Percentiles rank a stretch among this genome's conserved stretches.
Conservation (phyloP, 331 rosid species). For the Prunus yedoensis region DNA sequence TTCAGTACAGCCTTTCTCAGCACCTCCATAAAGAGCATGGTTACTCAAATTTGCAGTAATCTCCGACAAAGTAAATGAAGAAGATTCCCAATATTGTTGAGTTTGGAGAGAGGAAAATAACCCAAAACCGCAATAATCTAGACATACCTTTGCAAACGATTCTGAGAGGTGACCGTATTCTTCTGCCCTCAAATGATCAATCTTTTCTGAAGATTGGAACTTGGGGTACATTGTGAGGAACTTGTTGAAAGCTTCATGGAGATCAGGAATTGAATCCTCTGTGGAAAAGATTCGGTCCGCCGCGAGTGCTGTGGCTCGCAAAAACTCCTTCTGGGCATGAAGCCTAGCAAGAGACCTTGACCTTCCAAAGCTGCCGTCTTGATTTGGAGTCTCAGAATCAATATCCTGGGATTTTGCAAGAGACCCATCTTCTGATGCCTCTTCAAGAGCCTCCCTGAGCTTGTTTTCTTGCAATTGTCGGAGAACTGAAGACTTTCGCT, state of each 20-base stretch:
- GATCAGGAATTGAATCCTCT: slow-evolving; percentile 37
- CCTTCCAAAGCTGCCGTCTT: slow-evolving; percentile 39
- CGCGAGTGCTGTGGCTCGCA: slow-evolving; percentile 46
- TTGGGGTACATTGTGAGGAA: slow-evolving; percentile 59
- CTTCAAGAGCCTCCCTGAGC: slow-evolving; percentile 58
- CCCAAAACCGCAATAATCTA: slow-evolving; percentile 56
- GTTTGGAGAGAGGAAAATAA: slow-evolving; percentile 45
- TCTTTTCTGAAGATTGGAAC: slow-evolving; percentile 41
- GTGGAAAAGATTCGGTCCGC: slow-evolving; percentile 43
- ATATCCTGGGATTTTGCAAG: slow-evolving; percentile 48
- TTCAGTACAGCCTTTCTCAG: slow-evolving; percentile 45
- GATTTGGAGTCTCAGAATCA: slow-evolving; percentile 43
- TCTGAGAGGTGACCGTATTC: slow-evolving; percentile 44
- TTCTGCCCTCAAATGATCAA: slow-evolving; percentile 48
- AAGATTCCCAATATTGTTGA: slow-evolving; percentile 45
- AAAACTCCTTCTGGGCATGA: slow-evolving; percentile 56
- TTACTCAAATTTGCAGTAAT: slow-evolving; percentile 54
- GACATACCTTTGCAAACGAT: slow-evolving; percentile 46
- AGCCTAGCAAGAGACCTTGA: slow-evolving; percentile 55
- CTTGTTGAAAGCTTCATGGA: slow-evolving; percentile 44
- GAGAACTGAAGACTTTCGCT: slow-evolving; percentile 42
- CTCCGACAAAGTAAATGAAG: slow-evolving; percentile 44
- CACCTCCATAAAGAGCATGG: slow-evolving; percentile 55
- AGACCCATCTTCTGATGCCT: slow-evolving; percentile 56
- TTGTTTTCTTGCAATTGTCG: slow-evolving; percentile 50